Conservation (phyloP, 208 protist genomes). For the Herpetomonas muscarum region DNA sequence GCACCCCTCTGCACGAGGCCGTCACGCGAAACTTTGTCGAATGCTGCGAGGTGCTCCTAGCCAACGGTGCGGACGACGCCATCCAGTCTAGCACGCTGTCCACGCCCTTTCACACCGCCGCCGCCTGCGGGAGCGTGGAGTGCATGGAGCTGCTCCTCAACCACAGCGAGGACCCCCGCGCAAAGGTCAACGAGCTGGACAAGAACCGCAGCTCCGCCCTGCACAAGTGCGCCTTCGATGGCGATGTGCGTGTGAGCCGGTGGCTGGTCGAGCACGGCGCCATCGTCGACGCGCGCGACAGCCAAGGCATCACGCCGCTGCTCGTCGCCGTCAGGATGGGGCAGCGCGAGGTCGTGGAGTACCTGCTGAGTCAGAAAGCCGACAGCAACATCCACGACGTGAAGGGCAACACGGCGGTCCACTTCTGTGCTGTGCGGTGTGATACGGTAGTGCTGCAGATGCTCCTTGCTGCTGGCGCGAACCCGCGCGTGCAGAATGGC, state of each 20-base stretch:
- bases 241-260: constrained; percentile 80
- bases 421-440: constrained; percentile 86
- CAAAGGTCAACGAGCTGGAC: constrained; percentile 85
- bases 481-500: constrained; percentile 59
- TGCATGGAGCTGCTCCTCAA: constrained; percentile 84
- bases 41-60: constrained; percentile 78
- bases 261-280: constrained; percentile 89
- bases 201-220: constrained; percentile 76
- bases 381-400: constrained; percentile 67
- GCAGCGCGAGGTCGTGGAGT: constrained; percentile 66
- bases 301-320: constrained; percentile 69
- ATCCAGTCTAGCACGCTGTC: constrained; percentile 81
- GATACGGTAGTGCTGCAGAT: constrained; percentile 70
- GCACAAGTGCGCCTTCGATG: constrained; percentile 89
- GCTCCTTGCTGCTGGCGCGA: constrained; percentile 62
- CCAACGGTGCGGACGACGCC: constrained; percentile 74
- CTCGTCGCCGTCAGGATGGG: constrained; percentile 91
- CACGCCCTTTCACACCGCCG: constrained; percentile 88
- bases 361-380: constrained; percentile 63
- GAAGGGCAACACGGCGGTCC: constrained; percentile 73
- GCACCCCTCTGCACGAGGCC: constrained; percentile 84
- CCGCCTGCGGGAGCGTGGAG: constrained; percentile 84
- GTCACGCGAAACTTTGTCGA: constrained; percentile 81
- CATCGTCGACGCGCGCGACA: constrained; percentile 69
- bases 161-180: constrained; percentile 49